Evolutionary conservation across 2,329 filamentous ascomycete genomes (phyloP), one percentile per base, ranked within the genome.

Genomic region (Penicillium concentricum): DNA sequence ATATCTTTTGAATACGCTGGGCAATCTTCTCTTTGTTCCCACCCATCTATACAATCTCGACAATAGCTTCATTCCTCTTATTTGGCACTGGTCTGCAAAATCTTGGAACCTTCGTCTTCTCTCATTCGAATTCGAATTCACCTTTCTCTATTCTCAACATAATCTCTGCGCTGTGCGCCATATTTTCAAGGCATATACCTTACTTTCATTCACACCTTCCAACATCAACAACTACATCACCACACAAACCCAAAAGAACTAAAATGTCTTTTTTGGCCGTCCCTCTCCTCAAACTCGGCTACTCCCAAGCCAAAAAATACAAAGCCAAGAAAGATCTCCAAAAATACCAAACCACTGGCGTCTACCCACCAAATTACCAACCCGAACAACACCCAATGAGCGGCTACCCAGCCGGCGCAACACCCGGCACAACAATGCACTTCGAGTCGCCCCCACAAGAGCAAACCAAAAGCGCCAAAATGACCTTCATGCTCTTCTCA

Each of bases 281-380:
- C 51, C 70, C 67, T 61, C 54, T 69, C 54, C 56, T 71, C 59
- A 62, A 65, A 54, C 38, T 69, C 30, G 70, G 70, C 58, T 53
- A 59, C 55, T 62, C 62, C 37, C 61, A 72, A 62, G 65, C 66
- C 60, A 71, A 71, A 51, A 71, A 72, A 20, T 62, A 68, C 61
- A 67, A 67, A 39, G 63, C 62, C 54, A 67, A 67, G 38, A 72
- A 70, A 24, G 58, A 66, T 38, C 26, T 28, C 41, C 51, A 59
- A 44, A 56, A 63, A 54, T 30, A 46, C 47, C 53, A 64, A 51
- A 57, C 58, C 28, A 58, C 59, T 32, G 63, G 61, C 56, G 45
- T 61, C 52, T 42, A 59, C 42, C 47, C 58, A n/a, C 52, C 60
- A 47, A 62, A 58, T 50, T 43, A 53, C 44, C 44, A 59, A 47